Conservation (phyloP, 2,329 filamentous ascomycete species). For the Sphaerulina vaccinii region DNA sequence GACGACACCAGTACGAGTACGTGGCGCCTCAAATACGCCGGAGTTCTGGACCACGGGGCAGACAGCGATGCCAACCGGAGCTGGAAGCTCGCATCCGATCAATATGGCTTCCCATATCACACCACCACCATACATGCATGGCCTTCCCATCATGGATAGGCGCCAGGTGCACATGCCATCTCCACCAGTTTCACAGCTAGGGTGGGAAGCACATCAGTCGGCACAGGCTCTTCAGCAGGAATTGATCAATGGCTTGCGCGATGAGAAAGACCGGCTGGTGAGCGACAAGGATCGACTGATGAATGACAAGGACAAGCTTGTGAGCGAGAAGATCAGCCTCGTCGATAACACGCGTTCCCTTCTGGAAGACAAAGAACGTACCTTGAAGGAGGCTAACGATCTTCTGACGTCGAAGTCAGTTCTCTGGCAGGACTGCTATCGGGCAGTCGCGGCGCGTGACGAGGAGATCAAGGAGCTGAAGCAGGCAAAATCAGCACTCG, state of each 20-base stretch:
- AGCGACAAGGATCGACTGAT: neutral
- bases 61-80: neutral
- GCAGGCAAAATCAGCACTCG: neutral
- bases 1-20: neutral
- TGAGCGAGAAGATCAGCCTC: neutral
- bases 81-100: neutral
- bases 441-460: neutral
- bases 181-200: constrained; percentile 2
- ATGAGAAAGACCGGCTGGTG: too few species aligned
- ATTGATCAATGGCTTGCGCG: neutral
- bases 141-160: neutral
- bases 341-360: neutral
- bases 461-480: neutral
- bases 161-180: neutral
- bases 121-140: neutral
- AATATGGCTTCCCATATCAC: neutral
- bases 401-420: neutral
- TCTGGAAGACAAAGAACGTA: constrained; percentile 10
- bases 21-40: neutral
- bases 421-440: constrained; percentile 9
- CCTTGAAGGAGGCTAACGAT: neutral
- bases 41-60: neutral
- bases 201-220: neutral
- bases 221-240: neutral
- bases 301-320: neutral